These are phyloP conservation scores for Alternaria burnsii DNA, from an alignment of 2,329 filamentous ascomycete species.

Conservation along the genomic window DNA sequence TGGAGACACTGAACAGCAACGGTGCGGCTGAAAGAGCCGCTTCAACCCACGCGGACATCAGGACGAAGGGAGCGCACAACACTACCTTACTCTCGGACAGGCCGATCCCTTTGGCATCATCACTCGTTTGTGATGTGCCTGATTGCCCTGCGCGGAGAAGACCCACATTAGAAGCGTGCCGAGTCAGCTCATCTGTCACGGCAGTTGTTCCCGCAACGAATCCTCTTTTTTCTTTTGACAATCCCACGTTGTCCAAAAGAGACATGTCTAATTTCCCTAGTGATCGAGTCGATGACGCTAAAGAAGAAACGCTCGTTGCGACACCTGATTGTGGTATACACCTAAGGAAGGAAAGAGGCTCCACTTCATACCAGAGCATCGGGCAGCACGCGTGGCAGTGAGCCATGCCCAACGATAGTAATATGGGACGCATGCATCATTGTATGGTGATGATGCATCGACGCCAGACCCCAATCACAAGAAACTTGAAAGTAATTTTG, in stretches of 20 bases:
- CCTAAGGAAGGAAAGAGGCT: neutral
- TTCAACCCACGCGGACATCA: neutral
- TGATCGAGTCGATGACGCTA: neutral
- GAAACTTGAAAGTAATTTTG: conserved; percentile 2
- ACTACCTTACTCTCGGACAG: neutral
- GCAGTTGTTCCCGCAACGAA: neutral
- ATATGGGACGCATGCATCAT: neutral
- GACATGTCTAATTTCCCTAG: neutral
- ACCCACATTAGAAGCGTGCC: neutral
- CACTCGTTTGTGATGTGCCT: neutral
- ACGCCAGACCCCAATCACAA: neutral
- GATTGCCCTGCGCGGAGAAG: neutral
- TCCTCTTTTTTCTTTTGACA: neutral
- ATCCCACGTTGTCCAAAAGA: neutral
- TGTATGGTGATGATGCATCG: neutral
- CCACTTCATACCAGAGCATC: neutral
- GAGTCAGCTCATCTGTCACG: neutral
- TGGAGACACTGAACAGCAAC: neutral
- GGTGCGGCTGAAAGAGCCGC: conserved; percentile 5
- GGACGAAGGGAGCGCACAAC: neutral
- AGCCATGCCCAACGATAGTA: neutral
- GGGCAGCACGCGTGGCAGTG: neutral
- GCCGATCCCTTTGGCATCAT: neutral
- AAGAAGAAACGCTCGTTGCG: neutral
- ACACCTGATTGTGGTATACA: neutral